Conservation (phyloP, 768 basidiomycete genomes). For the Leccinum sublutescens region DNA sequence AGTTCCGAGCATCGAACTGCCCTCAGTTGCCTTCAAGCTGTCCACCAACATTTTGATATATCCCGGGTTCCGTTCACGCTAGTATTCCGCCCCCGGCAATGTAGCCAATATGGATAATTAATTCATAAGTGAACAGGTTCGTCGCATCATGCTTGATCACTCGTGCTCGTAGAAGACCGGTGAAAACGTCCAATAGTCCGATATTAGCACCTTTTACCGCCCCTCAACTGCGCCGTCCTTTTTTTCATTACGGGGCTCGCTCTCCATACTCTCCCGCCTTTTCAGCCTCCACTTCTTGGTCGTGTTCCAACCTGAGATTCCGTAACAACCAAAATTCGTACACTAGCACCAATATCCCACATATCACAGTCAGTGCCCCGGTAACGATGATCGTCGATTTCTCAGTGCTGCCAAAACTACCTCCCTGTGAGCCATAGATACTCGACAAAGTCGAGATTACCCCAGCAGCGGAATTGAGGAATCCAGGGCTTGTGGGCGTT, state of each 20-base stretch:
- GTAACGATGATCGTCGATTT: slow-evolving; percentile 51
- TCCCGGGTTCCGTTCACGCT: background rate
- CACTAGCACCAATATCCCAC: slow-evolving; percentile 39
- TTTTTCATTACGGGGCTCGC: slow-evolving; percentile 31
- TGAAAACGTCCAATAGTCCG: background rate
- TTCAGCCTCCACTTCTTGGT: slow-evolving; percentile 41
- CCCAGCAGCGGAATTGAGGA: slow-evolving; percentile 56
- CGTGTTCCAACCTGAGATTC: slow-evolving; percentile 43
- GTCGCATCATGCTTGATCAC: background rate
- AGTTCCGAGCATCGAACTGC: slow-evolving; percentile 7
- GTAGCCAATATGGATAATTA: background rate
- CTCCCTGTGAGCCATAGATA: slow-evolving; percentile 49
- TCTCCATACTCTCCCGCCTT: slow-evolving; percentile 44
- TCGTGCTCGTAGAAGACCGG: background rate
- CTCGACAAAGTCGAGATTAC: slow-evolving; percentile 53
- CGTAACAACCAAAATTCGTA: slow-evolving; percentile 48
- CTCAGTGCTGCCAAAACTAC: slow-evolving; percentile 42
- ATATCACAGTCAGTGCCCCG: slow-evolving; percentile 36
- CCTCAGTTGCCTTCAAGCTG: slow-evolving; percentile 2
- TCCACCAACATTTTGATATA: slow-evolving; percentile 1
- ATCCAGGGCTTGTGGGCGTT: slow-evolving; percentile 44
- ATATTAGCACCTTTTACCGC: background rate
- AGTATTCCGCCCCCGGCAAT: background rate
- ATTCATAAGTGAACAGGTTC: background rate
- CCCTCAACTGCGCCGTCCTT: background rate